Conservation (phyloP, 2,329 filamentous ascomycete genomes). For the Apiospora aurea region DNA sequence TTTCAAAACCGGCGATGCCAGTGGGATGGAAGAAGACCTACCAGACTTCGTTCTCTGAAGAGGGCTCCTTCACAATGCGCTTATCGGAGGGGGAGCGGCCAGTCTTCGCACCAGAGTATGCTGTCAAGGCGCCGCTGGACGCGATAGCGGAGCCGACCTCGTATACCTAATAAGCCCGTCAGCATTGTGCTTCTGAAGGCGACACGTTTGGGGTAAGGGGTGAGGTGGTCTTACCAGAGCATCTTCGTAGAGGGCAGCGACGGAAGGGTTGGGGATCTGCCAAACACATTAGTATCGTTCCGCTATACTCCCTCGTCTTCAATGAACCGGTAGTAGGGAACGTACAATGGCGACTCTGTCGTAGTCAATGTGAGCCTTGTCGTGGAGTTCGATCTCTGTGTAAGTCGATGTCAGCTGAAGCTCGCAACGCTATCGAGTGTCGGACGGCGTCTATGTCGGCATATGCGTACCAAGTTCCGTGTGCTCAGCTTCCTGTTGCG, state of each 20-base stretch:
- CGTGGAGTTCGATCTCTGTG: constrained; percentile 89
- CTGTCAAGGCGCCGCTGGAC: constrained; percentile 90
- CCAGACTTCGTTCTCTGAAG: constrained; percentile 93
- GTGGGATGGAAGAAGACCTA: constrained; percentile 40
- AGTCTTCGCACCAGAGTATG: constrained; percentile 98
- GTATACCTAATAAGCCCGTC: constrained; percentile 62
- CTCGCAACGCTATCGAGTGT: constrained; percentile 19
- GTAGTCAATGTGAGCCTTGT: constrained; percentile 98
- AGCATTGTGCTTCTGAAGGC: constrained; percentile 28
- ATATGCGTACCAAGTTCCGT: constrained; percentile 77
- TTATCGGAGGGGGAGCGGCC: constrained; percentile 97
- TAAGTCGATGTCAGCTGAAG: constrained; percentile 31
- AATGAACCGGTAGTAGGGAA: constrained; percentile 28
- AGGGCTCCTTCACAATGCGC: constrained; percentile 91
- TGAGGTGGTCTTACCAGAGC: constrained; percentile 69
- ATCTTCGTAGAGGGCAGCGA: constrained; percentile 97
- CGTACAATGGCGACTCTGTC: constrained; percentile 96
- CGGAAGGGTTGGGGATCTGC: constrained; percentile 87
- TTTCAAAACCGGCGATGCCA: constrained; percentile 22
- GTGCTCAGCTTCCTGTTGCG: constrained; percentile 74
- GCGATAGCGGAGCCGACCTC: constrained; percentile 98
- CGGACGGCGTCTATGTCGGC: constrained; percentile 24
- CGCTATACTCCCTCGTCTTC: not conserved
- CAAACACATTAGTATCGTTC: constrained; percentile 33
- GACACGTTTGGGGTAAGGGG: constrained; percentile 27